A percentile compares a stretch with the other conserved stretches of the same genome.
Conservation (phyloP, 2,329 filamentous ascomycete genomes). For the Huntiella bhutanensis region DNA sequence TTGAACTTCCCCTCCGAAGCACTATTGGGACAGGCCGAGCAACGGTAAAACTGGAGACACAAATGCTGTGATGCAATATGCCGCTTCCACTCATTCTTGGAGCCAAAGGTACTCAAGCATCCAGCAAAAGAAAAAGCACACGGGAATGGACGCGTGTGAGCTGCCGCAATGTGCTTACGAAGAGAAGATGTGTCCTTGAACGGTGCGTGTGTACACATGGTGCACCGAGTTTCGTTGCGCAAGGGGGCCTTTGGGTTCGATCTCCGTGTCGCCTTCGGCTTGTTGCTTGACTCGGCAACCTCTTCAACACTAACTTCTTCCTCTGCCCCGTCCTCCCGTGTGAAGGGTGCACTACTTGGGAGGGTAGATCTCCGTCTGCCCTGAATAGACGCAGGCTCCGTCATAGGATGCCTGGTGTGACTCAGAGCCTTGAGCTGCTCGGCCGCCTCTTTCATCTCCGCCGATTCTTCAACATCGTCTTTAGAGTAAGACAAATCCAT, state of each 20-base stretch:
- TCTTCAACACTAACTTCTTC: slow-evolving; percentile 18
- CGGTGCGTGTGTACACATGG: slow-evolving; percentile 41
- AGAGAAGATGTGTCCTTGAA: slow-evolving; percentile 49
- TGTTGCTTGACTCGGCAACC: slow-evolving; percentile 15
- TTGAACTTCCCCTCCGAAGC: slow-evolving; percentile 38
- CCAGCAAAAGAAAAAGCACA: slow-evolving; percentile 76
- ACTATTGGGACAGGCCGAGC: slow-evolving; percentile 38
- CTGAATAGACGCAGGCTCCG: slow-evolving; percentile 24
- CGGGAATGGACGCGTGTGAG: slow-evolving; percentile 55
- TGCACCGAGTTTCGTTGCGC: slow-evolving; percentile 43
- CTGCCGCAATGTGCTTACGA: slow-evolving; percentile 47
- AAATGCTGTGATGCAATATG: slow-evolving; percentile 86
- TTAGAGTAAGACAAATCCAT: slow-evolving; percentile 7
- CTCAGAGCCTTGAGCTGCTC: slow-evolving; percentile 48
- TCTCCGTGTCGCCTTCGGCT: slow-evolving; percentile 24
- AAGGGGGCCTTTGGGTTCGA: slow-evolving; percentile 27
- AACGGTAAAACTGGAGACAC: slow-evolving; percentile 45
- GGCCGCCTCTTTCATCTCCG: slow-evolving; percentile 49
- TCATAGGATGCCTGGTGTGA: slow-evolving; percentile 32
- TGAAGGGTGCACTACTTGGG: slow-evolving; percentile 21
- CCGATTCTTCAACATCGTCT: slow-evolving; percentile 37
- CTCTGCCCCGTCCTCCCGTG: slow-evolving; percentile 20
- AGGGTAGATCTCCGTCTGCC: slow-evolving; percentile 16
- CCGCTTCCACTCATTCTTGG: slow-evolving; percentile 96
- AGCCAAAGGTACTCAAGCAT: slow-evolving; percentile 66